Percentiles rank a stretch among this genome's conserved stretches.
These are phyloP conservation scores for Ramaria sp. DNA, from an alignment of 768 basidiomycete genomes.

Conservation along the genomic window DNA sequence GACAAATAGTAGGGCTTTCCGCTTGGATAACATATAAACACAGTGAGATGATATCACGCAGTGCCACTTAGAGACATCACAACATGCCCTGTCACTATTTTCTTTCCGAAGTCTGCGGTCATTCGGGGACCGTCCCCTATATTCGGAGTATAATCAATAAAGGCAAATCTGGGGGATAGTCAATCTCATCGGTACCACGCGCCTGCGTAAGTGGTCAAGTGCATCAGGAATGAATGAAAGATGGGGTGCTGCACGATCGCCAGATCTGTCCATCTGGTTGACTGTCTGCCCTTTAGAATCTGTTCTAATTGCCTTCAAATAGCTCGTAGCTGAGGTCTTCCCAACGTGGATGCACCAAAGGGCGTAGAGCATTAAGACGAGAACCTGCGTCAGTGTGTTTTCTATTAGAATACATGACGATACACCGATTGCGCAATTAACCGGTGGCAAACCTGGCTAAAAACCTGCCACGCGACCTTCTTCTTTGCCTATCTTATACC, in stretches of 20 bases:
- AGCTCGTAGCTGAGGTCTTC: slow-evolving; percentile 49
- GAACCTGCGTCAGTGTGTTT: slow-evolving; percentile 28
- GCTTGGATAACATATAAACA: too few species aligned
- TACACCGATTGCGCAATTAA: background rate
- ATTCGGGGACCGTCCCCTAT: too few species aligned
- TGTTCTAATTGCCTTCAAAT: slow-evolving; percentile 31
- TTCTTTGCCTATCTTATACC: too few species aligned
- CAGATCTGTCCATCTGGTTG: slow-evolving; percentile 32
- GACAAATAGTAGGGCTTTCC: too few species aligned
- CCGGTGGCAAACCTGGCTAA: slow-evolving; percentile 38
- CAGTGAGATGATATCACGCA: too few species aligned
- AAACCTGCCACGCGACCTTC: slow-evolving; percentile 46
- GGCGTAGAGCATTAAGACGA: slow-evolving; percentile 36
- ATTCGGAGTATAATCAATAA: too few species aligned
- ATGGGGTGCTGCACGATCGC: slow-evolving; percentile 20
- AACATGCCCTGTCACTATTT: too few species aligned
- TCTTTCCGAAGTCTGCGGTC: too few species aligned
- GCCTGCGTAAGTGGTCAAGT: slow-evolving; percentile 22
- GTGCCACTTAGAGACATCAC: too few species aligned
- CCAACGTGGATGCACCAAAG: slow-evolving; percentile 47
- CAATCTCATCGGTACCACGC: slow-evolving; percentile 33
- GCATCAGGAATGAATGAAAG: background rate
- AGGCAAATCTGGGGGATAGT: slow-evolving; percentile 33
- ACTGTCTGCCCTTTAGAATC: slow-evolving; percentile 46
- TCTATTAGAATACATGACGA: background rate